Evolutionary conservation across 2,329 filamentous ascomycete genomes (phyloP).

Genomic region (Rhynchosporium agropyri): DNA sequence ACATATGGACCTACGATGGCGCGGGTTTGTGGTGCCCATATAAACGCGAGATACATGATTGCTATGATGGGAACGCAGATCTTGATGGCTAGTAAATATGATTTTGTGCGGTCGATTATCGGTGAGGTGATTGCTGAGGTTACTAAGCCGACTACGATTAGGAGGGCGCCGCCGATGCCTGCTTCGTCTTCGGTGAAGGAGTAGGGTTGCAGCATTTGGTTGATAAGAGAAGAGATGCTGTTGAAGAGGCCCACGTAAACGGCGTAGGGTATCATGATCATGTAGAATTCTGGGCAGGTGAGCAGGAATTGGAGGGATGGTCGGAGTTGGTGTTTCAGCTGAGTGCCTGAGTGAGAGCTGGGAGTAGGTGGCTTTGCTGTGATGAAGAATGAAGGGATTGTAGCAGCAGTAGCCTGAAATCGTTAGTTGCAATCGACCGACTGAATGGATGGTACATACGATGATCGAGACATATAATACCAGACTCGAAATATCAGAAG

Average conservation of each 20-base stretch:
- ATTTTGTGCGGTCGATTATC: slow-evolving; percentile 82
- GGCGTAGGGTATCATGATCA: slow-evolving; percentile 78
- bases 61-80: slow-evolving; percentile 74
- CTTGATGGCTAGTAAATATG: slow-evolving; percentile 74
- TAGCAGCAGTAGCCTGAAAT: slow-evolving; percentile 60
- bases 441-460: slow-evolving; percentile 51
- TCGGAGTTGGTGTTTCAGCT: slow-evolving; percentile 55
- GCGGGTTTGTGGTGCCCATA: slow-evolving; percentile 72
- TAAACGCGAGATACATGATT: slow-evolving; percentile 72
- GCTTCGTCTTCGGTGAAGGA: slow-evolving; percentile 81
- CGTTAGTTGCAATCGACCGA: slow-evolving; percentile 19
- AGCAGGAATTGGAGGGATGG: slow-evolving; percentile 57
- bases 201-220: slow-evolving; percentile 87
- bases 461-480: slow-evolving; percentile 86
- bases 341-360: slow-evolving; percentile 63
- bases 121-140: slow-evolving; percentile 76
- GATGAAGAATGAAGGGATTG: slow-evolving; percentile 79
- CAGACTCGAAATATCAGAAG: slow-evolving; percentile 73
- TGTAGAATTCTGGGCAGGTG: slow-evolving; percentile 71
- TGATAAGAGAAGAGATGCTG: slow-evolving; percentile 81
- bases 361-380: slow-evolving; percentile 77
- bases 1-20: slow-evolving; percentile 70
- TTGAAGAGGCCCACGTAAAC: slow-evolving; percentile 95
- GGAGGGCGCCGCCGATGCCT: slow-evolving; percentile 84
- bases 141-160: slow-evolving; percentile 87